Evolutionary conservation across 495 filamentous ascomycete species (phyloP).

Genomic region (Podospora australis): DNA sequence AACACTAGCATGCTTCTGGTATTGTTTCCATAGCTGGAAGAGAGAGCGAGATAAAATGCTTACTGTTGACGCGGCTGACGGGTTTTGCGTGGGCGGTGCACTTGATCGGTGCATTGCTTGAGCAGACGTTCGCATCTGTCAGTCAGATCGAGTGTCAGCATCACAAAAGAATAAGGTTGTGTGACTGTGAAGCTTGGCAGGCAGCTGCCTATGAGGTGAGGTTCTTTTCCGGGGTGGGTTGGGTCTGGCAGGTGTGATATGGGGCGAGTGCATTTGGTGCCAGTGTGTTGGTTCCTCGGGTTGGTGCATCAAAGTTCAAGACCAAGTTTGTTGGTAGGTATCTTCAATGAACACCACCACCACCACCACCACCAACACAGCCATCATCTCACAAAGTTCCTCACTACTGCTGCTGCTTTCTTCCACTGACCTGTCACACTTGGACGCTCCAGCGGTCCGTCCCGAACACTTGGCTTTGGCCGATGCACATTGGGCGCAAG

Average conservation of each 20-base stretch:
- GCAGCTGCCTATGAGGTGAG: background rate
- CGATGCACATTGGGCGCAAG: conserved; percentile 10
- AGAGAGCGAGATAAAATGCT: too few relatives aligned
- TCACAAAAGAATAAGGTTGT: background rate
- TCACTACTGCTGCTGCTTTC: too few relatives aligned
- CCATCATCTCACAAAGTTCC: too few relatives aligned
- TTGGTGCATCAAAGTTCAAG: too few relatives aligned
- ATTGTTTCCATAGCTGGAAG: too few relatives aligned
- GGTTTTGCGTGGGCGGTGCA: conserved; percentile 8
- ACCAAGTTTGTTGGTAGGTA: too few relatives aligned
- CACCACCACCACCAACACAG: too few relatives aligned
- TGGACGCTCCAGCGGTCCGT: background rate
- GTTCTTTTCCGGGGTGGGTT: too few relatives aligned
- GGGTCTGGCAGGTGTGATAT: too few relatives aligned
- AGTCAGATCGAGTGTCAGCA: background rate
- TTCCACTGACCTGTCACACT: conserved; percentile 5
- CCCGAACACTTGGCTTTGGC: conserved; percentile 14
- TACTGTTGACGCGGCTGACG: conserved; percentile 10
- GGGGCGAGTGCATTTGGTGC: too few relatives aligned
- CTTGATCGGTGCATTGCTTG: conserved; percentile 14
- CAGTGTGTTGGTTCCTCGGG: too few relatives aligned
- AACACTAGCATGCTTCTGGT: background rate
- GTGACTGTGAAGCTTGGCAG: background rate
- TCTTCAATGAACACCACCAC: too few relatives aligned
- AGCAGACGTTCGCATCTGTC: conserved; percentile 10